A percentile compares a stretch with the other conserved stretches of the same genome.
These are phyloP conservation scores for Fusarium miscanthi DNA, from an alignment of 2,329 filamentous ascomycete species.

Conservation along the genomic window DNA sequence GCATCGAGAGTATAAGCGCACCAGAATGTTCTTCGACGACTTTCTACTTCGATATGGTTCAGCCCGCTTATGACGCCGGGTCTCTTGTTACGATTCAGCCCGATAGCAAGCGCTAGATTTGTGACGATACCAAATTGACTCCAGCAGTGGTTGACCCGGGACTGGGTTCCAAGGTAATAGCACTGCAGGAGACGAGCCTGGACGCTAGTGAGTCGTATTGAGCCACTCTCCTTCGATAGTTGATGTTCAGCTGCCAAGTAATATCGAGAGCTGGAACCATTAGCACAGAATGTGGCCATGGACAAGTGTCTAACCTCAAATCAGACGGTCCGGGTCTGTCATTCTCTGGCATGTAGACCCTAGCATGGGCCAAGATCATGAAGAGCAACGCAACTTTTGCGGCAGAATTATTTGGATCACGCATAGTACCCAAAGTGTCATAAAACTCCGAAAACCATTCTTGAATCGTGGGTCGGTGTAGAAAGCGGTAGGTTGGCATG, in stretches of 20 bases:
- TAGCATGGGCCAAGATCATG: constrained; percentile 62
- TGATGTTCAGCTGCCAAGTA: constrained; percentile 51
- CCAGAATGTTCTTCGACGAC: constrained; percentile 42
- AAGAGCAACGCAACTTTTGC: constrained; percentile 58
- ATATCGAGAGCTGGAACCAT: constrained; percentile 32
- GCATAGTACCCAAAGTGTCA: constrained; percentile 47
- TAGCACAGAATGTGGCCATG: fast-evolving
- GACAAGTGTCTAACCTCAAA: constrained; percentile 20
- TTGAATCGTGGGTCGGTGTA: constrained; percentile 63
- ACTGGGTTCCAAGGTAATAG: constrained; percentile 57
- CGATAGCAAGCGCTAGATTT: constrained; percentile 53
- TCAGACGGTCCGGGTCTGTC: constrained; percentile 43
- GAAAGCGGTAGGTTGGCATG: constrained; percentile 66
- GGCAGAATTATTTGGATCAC: constrained; percentile 33
- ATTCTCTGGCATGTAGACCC: constrained; percentile 51
- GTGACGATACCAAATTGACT: constrained; percentile 57
- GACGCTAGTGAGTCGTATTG: constrained; percentile 53
- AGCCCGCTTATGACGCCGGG: constrained; percentile 25
- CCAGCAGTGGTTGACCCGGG: constrained; percentile 61
- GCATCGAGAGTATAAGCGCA: constrained; percentile 42
- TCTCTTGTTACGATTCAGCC: constrained; percentile 41
- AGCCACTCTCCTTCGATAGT: constrained; percentile 53
- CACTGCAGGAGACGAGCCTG: constrained; percentile 57
- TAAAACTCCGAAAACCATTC: constrained; percentile 59
- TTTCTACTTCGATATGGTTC: constrained; percentile 37